Percentiles rank a stretch among this genome's conserved stretches.
Evolutionary conservation across 257 asterid species (phyloP).

Genomic region (Solanum rostratum): DNA sequence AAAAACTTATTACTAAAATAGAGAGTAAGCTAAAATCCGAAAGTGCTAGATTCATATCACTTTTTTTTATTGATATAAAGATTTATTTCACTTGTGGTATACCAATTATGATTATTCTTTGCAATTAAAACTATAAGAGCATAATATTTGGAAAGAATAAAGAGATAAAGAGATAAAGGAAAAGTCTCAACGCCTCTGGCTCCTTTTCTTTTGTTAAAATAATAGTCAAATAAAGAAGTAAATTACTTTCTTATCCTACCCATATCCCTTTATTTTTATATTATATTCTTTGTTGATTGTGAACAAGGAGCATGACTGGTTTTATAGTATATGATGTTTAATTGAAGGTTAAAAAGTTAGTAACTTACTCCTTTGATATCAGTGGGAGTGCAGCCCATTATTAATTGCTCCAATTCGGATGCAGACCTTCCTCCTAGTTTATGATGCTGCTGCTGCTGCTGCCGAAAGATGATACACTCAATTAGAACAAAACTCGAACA

Average conservation of each 20-base stretch:
- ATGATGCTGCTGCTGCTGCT: conserved; percentile 49
- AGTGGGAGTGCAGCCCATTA: conserved; percentile 88
- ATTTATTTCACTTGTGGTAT: background rate
- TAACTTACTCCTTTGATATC: conserved; percentile 65
- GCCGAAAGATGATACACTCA: conserved; percentile 24
- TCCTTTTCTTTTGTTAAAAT: conserved; percentile 7
- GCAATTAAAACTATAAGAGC: conserved; percentile 1
- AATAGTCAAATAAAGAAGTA: conserved; percentile 7
- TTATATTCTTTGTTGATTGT: background rate
- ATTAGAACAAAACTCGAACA: conserved; percentile 17
- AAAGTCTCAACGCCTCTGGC: conserved; percentile 9
- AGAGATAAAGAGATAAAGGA: conserved; percentile 31
- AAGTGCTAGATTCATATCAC: background rate
- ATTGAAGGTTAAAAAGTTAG: conserved; percentile 17
- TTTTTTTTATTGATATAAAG: background rate
- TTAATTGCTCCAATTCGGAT: conserved; percentile 92
- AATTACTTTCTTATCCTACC: conserved; percentile 1
- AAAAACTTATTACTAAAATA: background rate
- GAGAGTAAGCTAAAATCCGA: background rate
- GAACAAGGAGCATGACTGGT: background rate
- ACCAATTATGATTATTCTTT: background rate
- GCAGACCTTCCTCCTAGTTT: conserved; percentile 75
- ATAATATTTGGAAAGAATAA: conserved; percentile 15
- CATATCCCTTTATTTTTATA: background rate
- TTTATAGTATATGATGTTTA: background rate